Percentiles rank a stretch among this genome's conserved stretches.
phyloP scores from a whole-genome alignment of 2,329 filamentous ascomycete genomes.

The Verticillium tricorpus region DNA sequence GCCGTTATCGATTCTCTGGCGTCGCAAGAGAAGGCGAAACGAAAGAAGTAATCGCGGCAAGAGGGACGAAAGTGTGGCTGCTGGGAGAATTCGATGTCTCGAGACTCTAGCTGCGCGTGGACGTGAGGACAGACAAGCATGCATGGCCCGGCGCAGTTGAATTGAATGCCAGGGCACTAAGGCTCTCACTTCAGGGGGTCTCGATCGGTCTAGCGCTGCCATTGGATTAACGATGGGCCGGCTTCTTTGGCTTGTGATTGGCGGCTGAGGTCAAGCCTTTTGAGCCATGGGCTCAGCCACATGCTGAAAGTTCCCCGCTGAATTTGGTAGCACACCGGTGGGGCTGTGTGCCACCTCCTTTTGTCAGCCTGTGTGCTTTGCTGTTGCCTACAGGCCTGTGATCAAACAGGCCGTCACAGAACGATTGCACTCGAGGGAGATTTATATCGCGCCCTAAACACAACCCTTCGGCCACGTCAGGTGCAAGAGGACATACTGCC shows the following conservation, averaged over 20 bases:
- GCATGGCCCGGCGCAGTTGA: neutral
- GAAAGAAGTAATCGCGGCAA: neutral
- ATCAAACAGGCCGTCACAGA: neutral
- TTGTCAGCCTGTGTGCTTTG: neutral
- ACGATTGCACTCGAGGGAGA: too few relatives aligned
- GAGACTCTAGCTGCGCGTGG: neutral
- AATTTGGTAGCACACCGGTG: neutral
- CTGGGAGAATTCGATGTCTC: neutral
- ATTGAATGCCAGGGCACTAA: neutral
- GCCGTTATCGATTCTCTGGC: neutral
- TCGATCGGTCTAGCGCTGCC: neutral
- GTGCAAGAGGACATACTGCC: too few relatives aligned
- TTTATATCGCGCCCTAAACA: too few relatives aligned
- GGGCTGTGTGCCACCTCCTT: neutral
- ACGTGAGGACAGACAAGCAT: neutral
- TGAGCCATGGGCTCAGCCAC: neutral
- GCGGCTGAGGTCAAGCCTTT: neutral
- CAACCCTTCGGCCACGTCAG: too few relatives aligned
- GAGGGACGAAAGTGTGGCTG: neutral
- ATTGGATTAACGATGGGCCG: neutral
- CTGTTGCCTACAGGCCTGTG: neutral
- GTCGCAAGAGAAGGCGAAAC: neutral
- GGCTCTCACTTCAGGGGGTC: neutral
- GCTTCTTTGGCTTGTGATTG: neutral
- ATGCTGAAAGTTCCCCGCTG: neutral